These are phyloP conservation scores for Zopfochytrium polystomum DNA, from an alignment of 371 early-diverging fungal species.

Conservation along the genomic window DNA sequence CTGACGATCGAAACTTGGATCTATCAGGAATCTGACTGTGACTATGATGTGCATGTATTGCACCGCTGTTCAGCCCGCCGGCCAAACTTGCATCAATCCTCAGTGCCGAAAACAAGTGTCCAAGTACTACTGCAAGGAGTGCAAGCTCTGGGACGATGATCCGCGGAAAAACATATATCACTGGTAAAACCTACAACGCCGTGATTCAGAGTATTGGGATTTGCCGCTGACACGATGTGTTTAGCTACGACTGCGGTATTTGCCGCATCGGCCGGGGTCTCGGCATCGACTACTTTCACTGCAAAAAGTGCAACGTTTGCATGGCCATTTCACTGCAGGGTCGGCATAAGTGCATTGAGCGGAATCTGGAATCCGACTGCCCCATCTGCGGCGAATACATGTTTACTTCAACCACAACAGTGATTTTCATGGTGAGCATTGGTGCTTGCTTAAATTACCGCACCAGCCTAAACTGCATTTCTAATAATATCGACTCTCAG, in stretches of 20 bases:
- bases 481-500: conserved; percentile 39
- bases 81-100: conserved; percentile 62
- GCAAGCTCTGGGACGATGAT: conserved; percentile 93
- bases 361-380: conserved; percentile 88
- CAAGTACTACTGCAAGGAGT: conserved; percentile 85
- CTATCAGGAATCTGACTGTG: conserved; percentile 23
- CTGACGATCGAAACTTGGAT: background rate
- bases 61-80: conserved; percentile 72
- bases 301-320: conserved; percentile 91
- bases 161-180: conserved; percentile 81
- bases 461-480: conserved; percentile 4
- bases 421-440: conserved; percentile 79
- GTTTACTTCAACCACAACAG: conserved; percentile 77
- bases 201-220: background rate
- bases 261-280: conserved; percentile 86
- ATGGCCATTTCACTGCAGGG: conserved; percentile 70
- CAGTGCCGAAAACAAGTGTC: conserved; percentile 66
- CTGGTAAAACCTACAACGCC: conserved; percentile 17
- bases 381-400: conserved; percentile 97
- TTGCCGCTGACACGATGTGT: conserved; percentile 46
- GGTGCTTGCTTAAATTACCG: conserved; percentile 2
- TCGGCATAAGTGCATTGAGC: conserved; percentile 90
- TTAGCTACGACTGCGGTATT: conserved; percentile 81
- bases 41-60: conserved; percentile 95
- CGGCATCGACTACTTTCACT: conserved; percentile 86